Evolutionary conservation across 2,329 filamentous ascomycete species (phyloP).

Genomic region (Phialophora tarda): DNA sequence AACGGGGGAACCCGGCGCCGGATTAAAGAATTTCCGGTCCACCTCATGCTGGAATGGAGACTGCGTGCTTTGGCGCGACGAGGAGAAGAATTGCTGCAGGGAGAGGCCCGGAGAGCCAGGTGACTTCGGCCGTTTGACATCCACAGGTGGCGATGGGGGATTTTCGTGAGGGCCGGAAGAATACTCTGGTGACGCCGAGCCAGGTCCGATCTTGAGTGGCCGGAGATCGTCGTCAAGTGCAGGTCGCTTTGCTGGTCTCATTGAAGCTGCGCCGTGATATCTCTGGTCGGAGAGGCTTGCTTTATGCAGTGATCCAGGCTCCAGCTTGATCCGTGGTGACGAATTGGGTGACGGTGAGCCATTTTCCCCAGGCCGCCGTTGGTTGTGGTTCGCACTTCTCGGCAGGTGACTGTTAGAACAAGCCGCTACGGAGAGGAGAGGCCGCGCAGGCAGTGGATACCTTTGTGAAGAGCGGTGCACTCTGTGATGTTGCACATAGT

Average conservation of each 20-base stretch:
- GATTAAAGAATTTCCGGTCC: slow-evolving; percentile 3
- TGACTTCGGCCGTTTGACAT: slow-evolving; percentile 11
- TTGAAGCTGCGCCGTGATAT: background rate
- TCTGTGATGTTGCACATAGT: background rate
- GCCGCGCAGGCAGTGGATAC: background rate
- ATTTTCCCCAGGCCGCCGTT: background rate
- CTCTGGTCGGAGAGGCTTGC: slow-evolving; percentile 13
- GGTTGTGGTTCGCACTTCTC: background rate
- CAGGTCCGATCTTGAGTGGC: slow-evolving; percentile 26
- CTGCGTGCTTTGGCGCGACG: background rate
- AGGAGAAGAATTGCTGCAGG: background rate
- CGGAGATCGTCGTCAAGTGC: slow-evolving; percentile 21
- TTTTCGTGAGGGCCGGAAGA: slow-evolving; percentile 21
- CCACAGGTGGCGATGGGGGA: slow-evolving; percentile 1
- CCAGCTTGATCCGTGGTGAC: slow-evolving; percentile 15
- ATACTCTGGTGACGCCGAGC: slow-evolving; percentile 25
- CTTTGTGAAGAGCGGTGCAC: background rate
- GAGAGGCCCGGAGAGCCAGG: slow-evolving; percentile 12
- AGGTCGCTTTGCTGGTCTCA: slow-evolving; percentile 28
- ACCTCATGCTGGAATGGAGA: background rate
- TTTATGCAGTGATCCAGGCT: slow-evolving; percentile 11
- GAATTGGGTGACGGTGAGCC: slow-evolving; percentile 4
- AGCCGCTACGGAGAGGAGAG: background rate
- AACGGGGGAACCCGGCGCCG: background rate
- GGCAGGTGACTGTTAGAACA: background rate